phyloP scores from a whole-genome alignment of 2,329 filamentous ascomycete genomes.

The Neopestalotiopsis sp. region DNA sequence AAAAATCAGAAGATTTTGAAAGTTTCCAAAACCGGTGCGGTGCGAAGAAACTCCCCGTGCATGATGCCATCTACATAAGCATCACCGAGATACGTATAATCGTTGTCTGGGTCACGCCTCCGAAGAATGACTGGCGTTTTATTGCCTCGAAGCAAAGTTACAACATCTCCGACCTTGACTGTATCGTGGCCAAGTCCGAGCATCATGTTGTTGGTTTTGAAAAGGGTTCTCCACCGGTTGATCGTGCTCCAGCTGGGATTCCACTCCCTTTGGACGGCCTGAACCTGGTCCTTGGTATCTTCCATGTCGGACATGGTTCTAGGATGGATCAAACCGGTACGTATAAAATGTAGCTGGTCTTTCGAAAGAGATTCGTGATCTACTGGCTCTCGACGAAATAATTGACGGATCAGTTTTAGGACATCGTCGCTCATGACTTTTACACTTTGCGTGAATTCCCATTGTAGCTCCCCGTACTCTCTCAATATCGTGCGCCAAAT shows the following conservation, averaged over 20 bases:
- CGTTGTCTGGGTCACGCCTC: not conserved
- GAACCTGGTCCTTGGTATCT: not conserved
- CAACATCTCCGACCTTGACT: not conserved
- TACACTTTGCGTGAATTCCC: not conserved
- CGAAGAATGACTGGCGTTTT: not conserved
- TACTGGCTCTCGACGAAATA: not conserved
- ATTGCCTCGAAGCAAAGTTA: not conserved
- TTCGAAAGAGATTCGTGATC: not conserved
- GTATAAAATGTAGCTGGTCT: not conserved
- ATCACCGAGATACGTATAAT: not conserved
- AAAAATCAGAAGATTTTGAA: not conserved
- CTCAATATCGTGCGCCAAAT: not conserved
- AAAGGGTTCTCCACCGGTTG: not conserved
- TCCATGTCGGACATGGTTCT: not conserved
- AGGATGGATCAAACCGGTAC: not conserved
- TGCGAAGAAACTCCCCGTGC: not conserved
- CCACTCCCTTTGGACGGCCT: not conserved
- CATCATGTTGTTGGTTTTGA: not conserved
- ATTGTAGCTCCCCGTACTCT: not conserved
- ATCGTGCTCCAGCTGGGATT: not conserved
- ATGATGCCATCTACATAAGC: not conserved
- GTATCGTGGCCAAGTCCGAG: not conserved
- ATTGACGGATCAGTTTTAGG: not conserved
- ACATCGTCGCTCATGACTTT: not conserved
- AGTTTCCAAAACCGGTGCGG: not conserved